phyloP scores from a whole-genome alignment of 768 basidiomycete genomes.

The Suillus subalutaceus region DNA sequence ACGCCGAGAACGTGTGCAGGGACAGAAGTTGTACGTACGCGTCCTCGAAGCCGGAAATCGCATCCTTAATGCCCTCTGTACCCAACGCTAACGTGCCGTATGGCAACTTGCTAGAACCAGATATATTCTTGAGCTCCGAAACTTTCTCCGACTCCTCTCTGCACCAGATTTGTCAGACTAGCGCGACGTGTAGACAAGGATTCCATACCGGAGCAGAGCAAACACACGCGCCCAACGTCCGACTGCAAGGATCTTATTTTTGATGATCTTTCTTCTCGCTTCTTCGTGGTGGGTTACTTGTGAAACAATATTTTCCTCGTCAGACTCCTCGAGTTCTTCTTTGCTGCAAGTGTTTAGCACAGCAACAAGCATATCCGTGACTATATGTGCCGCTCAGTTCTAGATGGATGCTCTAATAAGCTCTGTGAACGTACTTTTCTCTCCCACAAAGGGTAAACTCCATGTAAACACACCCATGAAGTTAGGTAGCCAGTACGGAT shows the following conservation, averaged over 20 bases:
- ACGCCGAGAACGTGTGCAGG: not conserved
- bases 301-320: constrained; percentile 53
- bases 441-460: constrained; percentile 97
- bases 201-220: constrained; percentile 82
- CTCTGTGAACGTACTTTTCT: constrained; percentile 72
- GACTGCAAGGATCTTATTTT: constrained; percentile 31
- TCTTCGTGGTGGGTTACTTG: constrained; percentile 45
- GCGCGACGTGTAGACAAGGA: not conserved
- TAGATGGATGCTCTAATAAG: not conserved
- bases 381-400: constrained; percentile 43
- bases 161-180: constrained; percentile 5
- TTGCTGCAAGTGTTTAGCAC: constrained; percentile 95
- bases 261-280: constrained; percentile 84
- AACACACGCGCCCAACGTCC: constrained; percentile 39
- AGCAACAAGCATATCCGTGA: constrained; percentile 98
- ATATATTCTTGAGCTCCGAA: constrained; percentile 62
- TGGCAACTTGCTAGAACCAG: constrained; percentile 76
- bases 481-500: constrained; percentile 98
- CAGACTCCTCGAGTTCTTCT: constrained; percentile 71
- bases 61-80: constrained; percentile 86
- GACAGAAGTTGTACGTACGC: constrained; percentile 62
- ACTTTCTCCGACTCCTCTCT: constrained; percentile 98
- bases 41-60: constrained; percentile 89
- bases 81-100: constrained; percentile 85
- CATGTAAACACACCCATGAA: constrained; percentile 99